Base-by-base conservation (phyloP, 1,139 yeast genomes). In the Sugiyamaella pinicola region DNA sequence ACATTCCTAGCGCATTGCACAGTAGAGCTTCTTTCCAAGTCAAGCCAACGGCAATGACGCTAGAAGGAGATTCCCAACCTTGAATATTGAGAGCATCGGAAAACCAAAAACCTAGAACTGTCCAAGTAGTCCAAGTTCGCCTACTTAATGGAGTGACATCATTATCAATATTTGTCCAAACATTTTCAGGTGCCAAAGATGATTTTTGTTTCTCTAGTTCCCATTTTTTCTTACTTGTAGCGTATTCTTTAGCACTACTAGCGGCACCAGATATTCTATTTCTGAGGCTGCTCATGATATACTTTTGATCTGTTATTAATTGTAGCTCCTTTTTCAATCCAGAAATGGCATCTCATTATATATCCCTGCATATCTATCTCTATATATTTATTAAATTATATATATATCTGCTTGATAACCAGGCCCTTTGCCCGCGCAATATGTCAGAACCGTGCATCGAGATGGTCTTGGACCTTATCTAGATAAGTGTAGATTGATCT, bases 21-120 rank as follows among this genome's bases (percentile, higher is more conserved):
- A 64, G 51, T 29, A 72, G 58, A 13, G 74, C 73, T 53, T 69
- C 69, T 54, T 66, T 61, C 69, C 72, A 69, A 2, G 72, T 66
- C 52, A 72, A 55, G 18, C 75, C 75, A 31, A 59, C 60, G 9
- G 60, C 57, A 33, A 66, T 58, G 29, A 62, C 58, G 15, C 61
- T 56, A n/a, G 64, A 55, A 6, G 65, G 62, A n/a, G 53, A 47
- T 38, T 61, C 64, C 65, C 65, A 62, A 6, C 64, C 64, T 50
- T 58, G 63, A 47, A 59, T 58, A 50, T 62, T 62, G 48, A 67
- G 57, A 47, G 66, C 65, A 49, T 67, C 71, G 7, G 67, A 61
- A 48, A 68, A 66, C 71, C 71, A 67, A 51, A 63, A 67, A 19
- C 69, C 69, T n/a, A 66, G 61, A 41, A 66, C 58, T 18, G 67